Conservation (phyloP, 2,329 filamentous ascomycete genomes). For the Sporothrix protearum region DNA sequence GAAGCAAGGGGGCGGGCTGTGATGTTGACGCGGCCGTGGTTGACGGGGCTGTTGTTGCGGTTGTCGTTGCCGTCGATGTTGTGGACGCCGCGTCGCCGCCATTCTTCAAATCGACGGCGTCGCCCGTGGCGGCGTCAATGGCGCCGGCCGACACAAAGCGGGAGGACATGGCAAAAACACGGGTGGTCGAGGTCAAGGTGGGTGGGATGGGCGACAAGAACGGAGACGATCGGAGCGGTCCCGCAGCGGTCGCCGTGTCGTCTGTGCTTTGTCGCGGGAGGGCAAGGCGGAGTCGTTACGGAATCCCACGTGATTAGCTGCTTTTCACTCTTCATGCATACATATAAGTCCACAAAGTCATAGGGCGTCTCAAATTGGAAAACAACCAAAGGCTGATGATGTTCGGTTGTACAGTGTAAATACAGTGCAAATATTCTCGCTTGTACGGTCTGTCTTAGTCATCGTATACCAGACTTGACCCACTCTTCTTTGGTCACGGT, state of each 20-base stretch:
- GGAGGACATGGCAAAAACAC: no score
- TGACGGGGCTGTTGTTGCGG: background rate
- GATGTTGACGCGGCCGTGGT: background rate
- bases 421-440: background rate
- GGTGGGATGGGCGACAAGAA: no score
- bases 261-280: no score
- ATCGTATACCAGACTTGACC: background rate
- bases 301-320: no score
- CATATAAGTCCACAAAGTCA: no score
- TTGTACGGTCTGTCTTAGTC: background rate
- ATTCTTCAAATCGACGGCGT: constrained; percentile 25
- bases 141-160: constrained; percentile 56
- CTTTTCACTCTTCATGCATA: no score
- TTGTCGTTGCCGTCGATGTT: background rate
- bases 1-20: background rate
- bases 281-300: no score
- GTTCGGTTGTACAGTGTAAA: background rate
- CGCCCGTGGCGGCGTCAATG: constrained; percentile 42
- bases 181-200: no score
- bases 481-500: background rate
- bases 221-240: no score
- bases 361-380: no score
- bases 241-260: no score
- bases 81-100: background rate
- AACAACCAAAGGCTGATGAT: no score